Evolutionary conservation across 2,329 filamentous ascomycete species (phyloP), one percentile per base, ranked within the genome.

Genomic region (Colletotrichum liaoningense): DNA sequence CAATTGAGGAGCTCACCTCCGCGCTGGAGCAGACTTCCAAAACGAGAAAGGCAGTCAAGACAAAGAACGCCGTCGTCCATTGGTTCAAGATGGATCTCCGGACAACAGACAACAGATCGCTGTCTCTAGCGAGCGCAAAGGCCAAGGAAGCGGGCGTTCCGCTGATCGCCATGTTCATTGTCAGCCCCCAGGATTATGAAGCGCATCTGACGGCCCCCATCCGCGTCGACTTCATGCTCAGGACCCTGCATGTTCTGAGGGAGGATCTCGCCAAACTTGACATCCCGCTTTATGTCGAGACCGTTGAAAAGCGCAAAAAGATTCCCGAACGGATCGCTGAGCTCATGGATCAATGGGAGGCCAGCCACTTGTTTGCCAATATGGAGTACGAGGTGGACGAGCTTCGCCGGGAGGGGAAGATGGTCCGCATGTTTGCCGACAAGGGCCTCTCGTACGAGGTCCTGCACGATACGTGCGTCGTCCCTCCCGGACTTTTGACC

Each of bases 341-440:
- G 64, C 84, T 95, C 54, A 89, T 93, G 80, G 84, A 90, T 35
- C 84, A 90, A 74, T 98, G 94, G 95, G 90, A 89, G 0, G 93
- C 90, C 1, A 92, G 87, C 62, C 93, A 97, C 78, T 76, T 98
- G 2, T 97, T 91, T 78, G 91, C 93, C 60, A 98, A 97, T 79
- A 90, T 95, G 70, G 95, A 98, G 80, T 98, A 97, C 78, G 95
- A 98, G 81, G 94, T 97, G 0, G 95, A 98, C 79, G 95, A 98
- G 83, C 83, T 98, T 71, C 87, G 95, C 56, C 88, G 95, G 6
- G 95, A 98, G 78, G 90, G 91, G 1, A 86, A 85, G 33, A 83
- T 97, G 78, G 87, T 94, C 1, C 87, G 85, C 33, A 81, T 86
- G 54, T 89, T 93, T 73, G 83, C 92, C 1, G 86, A 91, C 19